Base-by-base conservation (phyloP, 768 basidiomycete species). In the Pisolithus marmoratus region DNA sequence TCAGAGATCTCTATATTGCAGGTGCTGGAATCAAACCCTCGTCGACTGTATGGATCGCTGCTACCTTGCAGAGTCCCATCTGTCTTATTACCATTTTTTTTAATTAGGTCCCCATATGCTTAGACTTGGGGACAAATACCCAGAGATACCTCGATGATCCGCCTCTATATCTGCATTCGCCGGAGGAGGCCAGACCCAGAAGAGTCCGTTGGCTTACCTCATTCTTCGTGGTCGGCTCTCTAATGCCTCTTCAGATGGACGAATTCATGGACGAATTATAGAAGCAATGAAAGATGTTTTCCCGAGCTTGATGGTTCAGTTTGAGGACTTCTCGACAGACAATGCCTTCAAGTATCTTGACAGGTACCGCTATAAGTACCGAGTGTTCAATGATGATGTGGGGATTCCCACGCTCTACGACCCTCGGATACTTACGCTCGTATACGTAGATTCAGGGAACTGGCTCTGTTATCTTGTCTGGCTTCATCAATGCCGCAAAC, bases 191-290 rank as follows among this genome's bases (percentile, higher is more conserved):
- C 80, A 5, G 60, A 60, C 11, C 64, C 62, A 11, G 54, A 58
- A 44, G 80, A 81, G 80, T 72, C 55, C 58, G 60, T 53, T 51
- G 5, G 42, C 58, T 55, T 47, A 64, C 27, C 6, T 44, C 2
- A 49, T 9, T 27, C 7, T n/a, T 31, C 7, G 8, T 48, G 12
- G 26, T 15, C 26, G 54, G 31, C 56, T 37, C 11, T 11, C 40
- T 8, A 0, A 5, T 11, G 11, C 12, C 4, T 46, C 63, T 46
- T 46, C 54, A 84, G 81, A 84, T 85, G 75, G 80, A 83, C 40
- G 82, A 69, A 36, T 88, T 89, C 70, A 83, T 90, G 80, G 79
- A 84, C 49, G 81, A 84, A 57, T 87, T 90, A 88, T 90, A 83
- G 64, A 70, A 15, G 81, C 84, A 8, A 81, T 85, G 74, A 66